These are phyloP conservation scores for Naegleria fowleri DNA, from an alignment of 208 protist species.

Conservation along the genomic window DNA sequence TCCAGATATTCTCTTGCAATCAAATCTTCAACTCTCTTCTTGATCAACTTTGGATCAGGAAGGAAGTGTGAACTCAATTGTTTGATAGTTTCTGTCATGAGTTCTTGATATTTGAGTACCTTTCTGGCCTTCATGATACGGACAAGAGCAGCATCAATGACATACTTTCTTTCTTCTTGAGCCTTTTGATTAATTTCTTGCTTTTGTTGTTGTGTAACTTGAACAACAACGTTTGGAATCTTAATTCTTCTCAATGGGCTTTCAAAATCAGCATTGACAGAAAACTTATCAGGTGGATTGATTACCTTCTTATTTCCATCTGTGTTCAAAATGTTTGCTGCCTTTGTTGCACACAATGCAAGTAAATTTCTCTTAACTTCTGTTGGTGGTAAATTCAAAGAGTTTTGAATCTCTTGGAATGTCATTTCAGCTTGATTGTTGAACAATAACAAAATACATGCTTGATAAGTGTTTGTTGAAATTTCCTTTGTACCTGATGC, in stretches of 20 bases:
- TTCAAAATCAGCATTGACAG: not conserved
- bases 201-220: not conserved
- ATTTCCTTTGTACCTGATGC: constrained; percentile 48
- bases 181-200: constrained; percentile 37
- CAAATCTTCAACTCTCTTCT: constrained; percentile 34
- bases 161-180: constrained; percentile 68
- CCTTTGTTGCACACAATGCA: constrained; percentile 32
- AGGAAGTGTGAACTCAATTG: constrained; percentile 17
- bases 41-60: constrained; percentile 32
- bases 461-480: constrained; percentile 57
- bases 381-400: constrained; percentile 36
- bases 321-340: not conserved
- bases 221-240: constrained; percentile 12
- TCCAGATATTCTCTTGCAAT: constrained; percentile 37
- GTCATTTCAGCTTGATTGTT: constrained; percentile 50
- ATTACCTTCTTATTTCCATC: not conserved
- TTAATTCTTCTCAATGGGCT: not conserved
- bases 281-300: not conserved
- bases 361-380: constrained; percentile 55
- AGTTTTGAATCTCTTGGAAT: constrained; percentile 45
- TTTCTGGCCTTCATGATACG: constrained; percentile 72
- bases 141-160: constrained; percentile 70
- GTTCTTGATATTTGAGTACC: constrained; percentile 18
- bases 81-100: constrained; percentile 28
- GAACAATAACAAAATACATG: constrained; percentile 61